Percentiles rank a stretch among this genome's conserved stretches.
phyloP scores from a whole-genome alignment of 148 eudicot genomes.

The Amaranthus cruentus region DNA sequence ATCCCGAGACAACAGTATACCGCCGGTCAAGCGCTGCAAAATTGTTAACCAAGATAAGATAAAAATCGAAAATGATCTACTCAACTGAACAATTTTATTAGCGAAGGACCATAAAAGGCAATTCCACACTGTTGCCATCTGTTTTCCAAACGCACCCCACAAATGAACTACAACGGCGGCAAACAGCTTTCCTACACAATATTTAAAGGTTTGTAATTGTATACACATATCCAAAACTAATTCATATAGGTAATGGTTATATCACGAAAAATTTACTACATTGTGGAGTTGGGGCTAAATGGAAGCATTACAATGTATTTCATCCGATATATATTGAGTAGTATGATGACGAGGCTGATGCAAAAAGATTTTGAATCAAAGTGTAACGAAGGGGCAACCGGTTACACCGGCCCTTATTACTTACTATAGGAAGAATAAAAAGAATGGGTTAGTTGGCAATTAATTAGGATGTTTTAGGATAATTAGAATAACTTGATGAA shows the following conservation, averaged over 20 bases:
- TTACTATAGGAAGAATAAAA: too few species aligned
- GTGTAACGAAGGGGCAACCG: too few species aligned
- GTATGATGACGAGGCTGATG: neutral
- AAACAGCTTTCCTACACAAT: neutral
- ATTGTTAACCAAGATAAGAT: neutral
- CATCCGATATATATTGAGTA: neutral
- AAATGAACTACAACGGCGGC: neutral
- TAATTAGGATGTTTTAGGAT: too few species aligned
- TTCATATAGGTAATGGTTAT: neutral
- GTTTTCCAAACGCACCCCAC: neutral
- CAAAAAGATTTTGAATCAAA: neutral
- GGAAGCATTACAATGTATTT: neutral
- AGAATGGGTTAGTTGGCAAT: too few species aligned
- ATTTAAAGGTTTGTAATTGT: neutral
- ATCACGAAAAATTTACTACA: neutral
- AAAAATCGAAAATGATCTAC: too few species aligned
- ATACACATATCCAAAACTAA: slow-evolving; percentile 4
- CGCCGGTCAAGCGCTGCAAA: slow-evolving; percentile 86
- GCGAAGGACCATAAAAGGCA: neutral
- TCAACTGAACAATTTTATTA: neutral
- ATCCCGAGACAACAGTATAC: slow-evolving; percentile 75
- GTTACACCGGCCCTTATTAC: too few species aligned
- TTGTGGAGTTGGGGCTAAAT: neutral
- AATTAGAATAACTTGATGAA: too few species aligned
- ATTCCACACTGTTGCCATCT: neutral